Base-by-base conservation (phyloP, 148 eudicot species). In the Polygonum maritimum region DNA sequence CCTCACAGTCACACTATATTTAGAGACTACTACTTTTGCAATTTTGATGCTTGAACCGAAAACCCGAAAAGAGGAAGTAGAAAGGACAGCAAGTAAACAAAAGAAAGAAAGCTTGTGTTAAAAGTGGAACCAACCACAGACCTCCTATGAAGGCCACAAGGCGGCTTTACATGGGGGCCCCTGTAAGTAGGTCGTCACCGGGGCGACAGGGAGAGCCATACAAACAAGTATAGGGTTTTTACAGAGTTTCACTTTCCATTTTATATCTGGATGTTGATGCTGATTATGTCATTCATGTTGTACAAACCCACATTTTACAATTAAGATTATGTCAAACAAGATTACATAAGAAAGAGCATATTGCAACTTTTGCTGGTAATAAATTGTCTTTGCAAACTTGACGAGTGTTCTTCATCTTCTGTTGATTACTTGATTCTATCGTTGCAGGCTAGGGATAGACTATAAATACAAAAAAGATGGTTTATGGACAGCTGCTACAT, bases 71-170 rank as follows among this genome's bases (percentile, higher is more conserved):
- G 69, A 60, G 60, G 77, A 58, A 60, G 39, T 79, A 81, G 55
- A 26, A 69, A 22, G 81, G 75, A 54, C 18, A 49, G 55, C n/a
- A 14, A 49, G 55, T 16, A 49, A 13, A 49, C 60, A 54, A n/a
- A 80, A 73, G 74, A n/a, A 80, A 73, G 74, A 18, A 76, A 58
- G 22, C 73, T 15, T 69, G 19, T 36, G 41, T 78, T 69, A 18
- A 38, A 48, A 19, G 71, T 40, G 77, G 78, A 80, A 69, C 79
- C 81, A 82, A 71, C 76, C 76, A 80, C 76, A 77, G 69, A 78
- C 11, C 69, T 78, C 89, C 95, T 84, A 86, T 91, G 97, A 83
- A 89, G 88, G 88, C 90, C 89, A 93, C 83, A 90, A 94, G 97
- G 97, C 86, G 48, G 55, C 47, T 44, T 44, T 21, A 79, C 89